Base-by-base conservation (phyloP, 2,329 filamentous ascomycete genomes). In the Ophiobolus disseminans region DNA sequence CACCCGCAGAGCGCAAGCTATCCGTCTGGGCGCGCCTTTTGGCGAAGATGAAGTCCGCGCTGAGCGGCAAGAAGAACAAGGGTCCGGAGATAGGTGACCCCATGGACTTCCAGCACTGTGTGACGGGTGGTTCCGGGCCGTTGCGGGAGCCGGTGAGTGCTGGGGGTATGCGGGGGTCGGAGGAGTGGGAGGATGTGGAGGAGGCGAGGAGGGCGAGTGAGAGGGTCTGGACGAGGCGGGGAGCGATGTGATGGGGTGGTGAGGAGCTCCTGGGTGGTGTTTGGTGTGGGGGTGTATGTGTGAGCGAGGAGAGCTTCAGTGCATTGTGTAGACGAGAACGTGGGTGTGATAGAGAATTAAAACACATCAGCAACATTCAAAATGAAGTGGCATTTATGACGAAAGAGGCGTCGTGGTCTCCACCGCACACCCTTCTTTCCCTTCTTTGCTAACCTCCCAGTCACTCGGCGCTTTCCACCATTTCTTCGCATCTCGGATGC, bases 391-490 rank as follows among this genome's bases (percentile, higher is more conserved):
- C n/a, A n/a, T n/a, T n/a, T n/a, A n/a, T n/a, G n/a, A n/a, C n/a
- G n/a, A n/a, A n/a, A n/a, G n/a, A n/a, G n/a, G n/a, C n/a, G n/a
- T n/a, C n/a, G n/a, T n/a, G n/a, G n/a, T 17, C 28, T 30, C 17
- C 13, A n/a, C 11, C 8, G 16, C 23, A 4, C 11, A 10, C 32
- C 17, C 32, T 6, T 21, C 34, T 16, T 37, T 31, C 32, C 11
- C 23, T 37, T 28, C 25, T 17, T 32, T 36, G 13, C 41, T 44
- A 11, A 52, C 38, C 9, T 57, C 42, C 51, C 51, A 60, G 17
- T 35, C 53, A 21, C 48, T 58, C 7, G 54, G 57, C 10, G 55
- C 45, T 9, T 40, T 43, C 54, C 49, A 55, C 55, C 54, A 56
- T 31, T 52, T 46, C 6, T 50, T 32, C 11, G 38, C 25, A 51